Conservation (phyloP, 345 rosid species). For the Salix caprea region DNA sequence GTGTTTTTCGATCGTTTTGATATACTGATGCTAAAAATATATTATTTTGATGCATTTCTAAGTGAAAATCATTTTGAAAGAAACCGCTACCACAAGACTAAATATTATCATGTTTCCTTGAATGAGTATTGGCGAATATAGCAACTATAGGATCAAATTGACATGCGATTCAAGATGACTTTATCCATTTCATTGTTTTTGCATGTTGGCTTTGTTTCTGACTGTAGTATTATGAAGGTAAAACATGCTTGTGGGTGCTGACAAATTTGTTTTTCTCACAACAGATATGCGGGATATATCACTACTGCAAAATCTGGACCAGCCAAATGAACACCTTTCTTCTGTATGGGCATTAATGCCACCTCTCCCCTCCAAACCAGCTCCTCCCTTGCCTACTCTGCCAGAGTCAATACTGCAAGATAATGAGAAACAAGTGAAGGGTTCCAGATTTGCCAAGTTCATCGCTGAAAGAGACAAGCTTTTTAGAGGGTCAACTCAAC, state of each 20-base stretch:
- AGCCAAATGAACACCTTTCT: constrained; percentile 55
- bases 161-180: neutral
- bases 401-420: constrained; percentile 42
- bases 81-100: too few species aligned
- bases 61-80: too few species aligned
- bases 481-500: constrained; percentile 34
- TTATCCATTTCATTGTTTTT: neutral
- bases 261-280: neutral
- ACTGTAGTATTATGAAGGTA: neutral
- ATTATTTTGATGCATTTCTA: too few species aligned
- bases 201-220: neutral
- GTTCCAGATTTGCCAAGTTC: constrained; percentile 82
- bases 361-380: constrained; percentile 51
- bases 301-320: constrained; percentile 58
- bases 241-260: neutral
- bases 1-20: too few species aligned
- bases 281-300: constrained; percentile 55
- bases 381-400: constrained; percentile 37
- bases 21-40: too few species aligned
- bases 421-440: constrained; percentile 46
- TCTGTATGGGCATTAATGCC: constrained; percentile 86
- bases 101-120: neutral
- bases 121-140: neutral
- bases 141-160: neutral
- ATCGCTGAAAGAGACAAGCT: constrained; percentile 48